These are phyloP conservation scores for Agaricus sinodeliciosus DNA, from an alignment of 768 basidiomycete genomes.

Conservation along the genomic window DNA sequence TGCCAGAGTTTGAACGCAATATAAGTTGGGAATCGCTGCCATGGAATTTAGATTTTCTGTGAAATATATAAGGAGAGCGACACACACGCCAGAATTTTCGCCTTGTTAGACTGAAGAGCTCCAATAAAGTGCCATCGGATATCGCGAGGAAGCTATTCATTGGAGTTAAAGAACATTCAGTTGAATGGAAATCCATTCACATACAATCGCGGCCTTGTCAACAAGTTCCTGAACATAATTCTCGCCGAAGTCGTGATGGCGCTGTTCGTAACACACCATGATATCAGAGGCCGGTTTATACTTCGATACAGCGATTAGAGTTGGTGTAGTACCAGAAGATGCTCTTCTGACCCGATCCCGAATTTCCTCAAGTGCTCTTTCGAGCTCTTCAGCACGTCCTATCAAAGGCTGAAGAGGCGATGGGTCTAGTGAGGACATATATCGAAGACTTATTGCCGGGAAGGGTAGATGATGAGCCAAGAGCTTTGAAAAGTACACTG, in stretches of 20 bases:
- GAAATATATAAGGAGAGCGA: background rate
- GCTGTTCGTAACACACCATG: slow-evolving; percentile 70
- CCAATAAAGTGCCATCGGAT: slow-evolving; percentile 99
- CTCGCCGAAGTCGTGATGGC: slow-evolving; percentile 92
- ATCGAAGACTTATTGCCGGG: background rate
- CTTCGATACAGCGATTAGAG: slow-evolving; percentile 87
- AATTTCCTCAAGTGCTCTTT: slow-evolving; percentile 47
- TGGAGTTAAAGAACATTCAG: background rate
- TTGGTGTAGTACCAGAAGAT: slow-evolving; percentile 25
- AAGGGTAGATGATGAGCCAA: background rate
- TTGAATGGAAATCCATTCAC: slow-evolving; percentile 15
- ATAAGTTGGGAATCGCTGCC: slow-evolving; percentile 82
- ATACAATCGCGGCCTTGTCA: slow-evolving; percentile 72
- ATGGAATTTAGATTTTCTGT: background rate
- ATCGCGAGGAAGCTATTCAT: slow-evolving; percentile 68
- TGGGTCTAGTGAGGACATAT: background rate
- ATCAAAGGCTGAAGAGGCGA: slow-evolving; percentile 17
- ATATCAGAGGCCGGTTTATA: slow-evolving; percentile 88
- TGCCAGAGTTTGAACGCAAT: slow-evolving; percentile 80
- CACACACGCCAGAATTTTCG: slow-evolving; percentile 79
- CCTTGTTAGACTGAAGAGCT: slow-evolving; percentile 88
- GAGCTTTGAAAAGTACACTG: background rate
- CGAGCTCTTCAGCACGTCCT: slow-evolving; percentile 48
- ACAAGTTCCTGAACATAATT: slow-evolving; percentile 94
- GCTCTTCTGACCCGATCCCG: slow-evolving; percentile 36